Conservation (phyloP, 768 basidiomycete genomes). For the Candolleomyces efflorescens region DNA sequence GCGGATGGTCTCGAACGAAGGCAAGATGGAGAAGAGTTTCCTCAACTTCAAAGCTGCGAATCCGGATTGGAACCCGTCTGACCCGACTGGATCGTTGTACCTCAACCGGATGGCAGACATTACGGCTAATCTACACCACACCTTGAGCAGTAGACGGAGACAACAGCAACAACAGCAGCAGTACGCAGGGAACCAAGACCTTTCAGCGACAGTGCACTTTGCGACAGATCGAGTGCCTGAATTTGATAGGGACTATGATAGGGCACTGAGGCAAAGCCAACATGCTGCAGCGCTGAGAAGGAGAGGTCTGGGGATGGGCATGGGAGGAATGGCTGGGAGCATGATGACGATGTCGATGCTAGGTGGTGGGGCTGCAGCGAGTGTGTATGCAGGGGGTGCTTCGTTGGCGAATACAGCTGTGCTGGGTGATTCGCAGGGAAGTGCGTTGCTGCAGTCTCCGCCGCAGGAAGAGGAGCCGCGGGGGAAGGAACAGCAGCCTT, state of each 20-base stretch:
- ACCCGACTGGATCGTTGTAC: slow-evolving; percentile 88
- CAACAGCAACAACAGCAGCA: slow-evolving; percentile 17
- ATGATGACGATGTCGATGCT: slow-evolving; percentile 47
- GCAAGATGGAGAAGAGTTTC: slow-evolving; percentile 99
- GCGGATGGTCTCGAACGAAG: slow-evolving; percentile 81
- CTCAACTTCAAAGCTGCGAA: slow-evolving; percentile 95
- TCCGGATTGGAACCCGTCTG: slow-evolving; percentile 92
- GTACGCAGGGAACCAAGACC: slow-evolving; percentile 11
- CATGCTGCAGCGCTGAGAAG: slow-evolving; percentile 46
- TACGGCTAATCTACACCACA: slow-evolving; percentile 42
- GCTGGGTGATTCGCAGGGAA: slow-evolving; percentile 70
- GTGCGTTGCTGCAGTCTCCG: neutral
- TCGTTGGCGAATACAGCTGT: slow-evolving; percentile 64
- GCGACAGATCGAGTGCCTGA: slow-evolving; percentile 24
- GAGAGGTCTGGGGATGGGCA: slow-evolving; percentile 22
- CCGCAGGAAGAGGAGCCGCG: neutral
- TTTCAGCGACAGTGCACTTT: slow-evolving; percentile 12
- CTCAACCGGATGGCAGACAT: slow-evolving; percentile 79
- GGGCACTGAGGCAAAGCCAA: slow-evolving; percentile 69
- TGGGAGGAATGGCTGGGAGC: slow-evolving; percentile 32
- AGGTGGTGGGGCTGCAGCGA: slow-evolving; percentile 29
- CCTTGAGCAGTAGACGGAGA: slow-evolving; percentile 33
- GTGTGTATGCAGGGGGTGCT: slow-evolving; percentile 44
- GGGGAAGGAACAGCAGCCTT: neutral
- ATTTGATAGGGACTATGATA: slow-evolving; percentile 79